Evolutionary conservation across 2,329 filamentous ascomycete genomes (phyloP).

Genomic region (Lachnellula hyalina): DNA sequence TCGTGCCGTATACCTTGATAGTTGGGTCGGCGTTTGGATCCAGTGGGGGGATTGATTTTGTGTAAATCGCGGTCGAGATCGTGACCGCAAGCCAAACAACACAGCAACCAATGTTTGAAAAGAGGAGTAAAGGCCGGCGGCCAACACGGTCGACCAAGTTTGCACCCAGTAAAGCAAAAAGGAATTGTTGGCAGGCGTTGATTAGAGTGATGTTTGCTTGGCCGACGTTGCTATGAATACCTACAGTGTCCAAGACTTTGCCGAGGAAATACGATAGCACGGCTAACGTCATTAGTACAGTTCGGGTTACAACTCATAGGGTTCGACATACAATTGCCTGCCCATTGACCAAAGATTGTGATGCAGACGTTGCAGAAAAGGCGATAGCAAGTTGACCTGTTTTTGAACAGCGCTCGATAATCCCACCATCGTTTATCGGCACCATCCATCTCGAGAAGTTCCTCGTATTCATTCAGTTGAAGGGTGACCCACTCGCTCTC

Average conservation of each 20-base stretch:
- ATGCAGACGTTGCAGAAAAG: slow-evolving; percentile 48
- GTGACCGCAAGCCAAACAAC: slow-evolving; percentile 48
- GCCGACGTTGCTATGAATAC: slow-evolving; percentile 41
- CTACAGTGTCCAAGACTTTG: slow-evolving; percentile 47
- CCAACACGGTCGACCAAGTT: slow-evolving; percentile 51
- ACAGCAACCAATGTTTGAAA: slow-evolving; percentile 43
- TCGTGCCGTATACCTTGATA: slow-evolving; percentile 16
- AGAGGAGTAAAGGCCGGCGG: slow-evolving; percentile 51
- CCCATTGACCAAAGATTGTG: slow-evolving; percentile 48
- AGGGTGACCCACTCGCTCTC: slow-evolving; percentile 47
- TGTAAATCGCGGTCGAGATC: slow-evolving; percentile 31
- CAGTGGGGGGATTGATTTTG: slow-evolving; percentile 19
- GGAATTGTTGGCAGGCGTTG: slow-evolving; percentile 49
- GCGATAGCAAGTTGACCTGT: slow-evolving; percentile 42
- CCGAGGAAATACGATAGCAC: slow-evolving; percentile 49
- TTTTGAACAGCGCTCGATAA: slow-evolving; percentile 48
- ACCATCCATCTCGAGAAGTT: slow-evolving; percentile 44
- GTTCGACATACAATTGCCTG: slow-evolving; percentile 31
- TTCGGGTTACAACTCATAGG: background rate
- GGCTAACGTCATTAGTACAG: slow-evolving; percentile 17
- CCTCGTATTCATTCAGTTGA: slow-evolving; percentile 43
- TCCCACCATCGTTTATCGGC: slow-evolving; percentile 53
- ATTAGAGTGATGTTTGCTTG: slow-evolving; percentile 51
- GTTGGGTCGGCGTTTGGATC: slow-evolving; percentile 6
- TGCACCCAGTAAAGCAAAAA: slow-evolving; percentile 50